Percentiles rank a stretch among this genome's conserved stretches.
These are phyloP conservation scores for Hypoxylon sp. DNA, from an alignment of 2,329 filamentous ascomycete species.

Conservation along the genomic window DNA sequence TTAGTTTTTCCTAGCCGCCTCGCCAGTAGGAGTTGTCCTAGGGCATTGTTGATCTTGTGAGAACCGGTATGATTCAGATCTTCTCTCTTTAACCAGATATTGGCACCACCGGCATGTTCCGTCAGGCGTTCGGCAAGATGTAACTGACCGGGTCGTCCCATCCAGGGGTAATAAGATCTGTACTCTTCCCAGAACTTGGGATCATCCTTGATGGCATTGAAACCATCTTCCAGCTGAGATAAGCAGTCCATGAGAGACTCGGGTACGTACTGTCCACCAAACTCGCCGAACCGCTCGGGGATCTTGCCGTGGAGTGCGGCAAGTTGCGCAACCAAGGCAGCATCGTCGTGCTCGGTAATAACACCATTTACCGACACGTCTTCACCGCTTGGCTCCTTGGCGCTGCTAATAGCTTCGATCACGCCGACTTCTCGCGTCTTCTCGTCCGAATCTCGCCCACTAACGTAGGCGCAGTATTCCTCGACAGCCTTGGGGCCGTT, in stretches of 20 bases:
- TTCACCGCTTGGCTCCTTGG: conserved; percentile 69
- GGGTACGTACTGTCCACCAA: conserved; percentile 96
- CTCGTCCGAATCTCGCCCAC: conserved; percentile 59
- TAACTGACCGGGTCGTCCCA: conserved; percentile 92
- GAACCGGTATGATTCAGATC: conserved; percentile 98
- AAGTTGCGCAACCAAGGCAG: conserved; percentile 82
- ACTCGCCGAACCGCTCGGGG: conserved; percentile 91
- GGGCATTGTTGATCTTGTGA: conserved; percentile 99
- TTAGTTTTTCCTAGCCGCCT: conserved; percentile 90
- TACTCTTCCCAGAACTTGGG: conserved; percentile 97
- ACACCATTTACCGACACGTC: conserved; percentile 75
- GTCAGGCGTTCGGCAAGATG: conserved; percentile 91
- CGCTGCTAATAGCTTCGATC: conserved; percentile 73
- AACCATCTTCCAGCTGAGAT: conserved; percentile 88
- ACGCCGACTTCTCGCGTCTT: conserved; percentile 75
- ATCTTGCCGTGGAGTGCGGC: conserved; percentile 84
- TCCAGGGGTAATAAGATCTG: conserved; percentile 94
- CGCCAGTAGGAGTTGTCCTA: conserved; percentile 92
- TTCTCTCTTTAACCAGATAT: conserved; percentile 98
- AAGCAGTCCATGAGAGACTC: conserved; percentile 98
- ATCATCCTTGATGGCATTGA: conserved; percentile 87
- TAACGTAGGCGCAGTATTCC: conserved; percentile 83
- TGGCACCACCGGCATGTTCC: conserved; percentile 88
- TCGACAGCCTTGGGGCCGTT: conserved; percentile 79
- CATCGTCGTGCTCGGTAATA: conserved; percentile 65